Percentiles rank a stretch among this genome's conserved stretches.
Conservation (phyloP, 345 rosid genomes). For the Combretum micranthum region DNA sequence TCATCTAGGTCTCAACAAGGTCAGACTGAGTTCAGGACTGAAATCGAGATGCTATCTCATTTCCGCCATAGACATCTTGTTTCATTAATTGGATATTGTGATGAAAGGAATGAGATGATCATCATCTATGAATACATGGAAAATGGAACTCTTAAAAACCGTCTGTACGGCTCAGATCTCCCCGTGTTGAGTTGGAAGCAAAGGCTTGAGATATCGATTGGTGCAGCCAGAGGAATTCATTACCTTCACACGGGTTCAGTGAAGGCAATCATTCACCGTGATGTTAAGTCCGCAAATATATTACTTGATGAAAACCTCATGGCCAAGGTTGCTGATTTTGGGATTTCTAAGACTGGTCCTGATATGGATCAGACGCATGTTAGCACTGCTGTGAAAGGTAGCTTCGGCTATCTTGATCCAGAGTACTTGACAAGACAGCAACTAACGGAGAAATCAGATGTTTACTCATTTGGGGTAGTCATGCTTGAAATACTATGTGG, state of each 20-base stretch:
- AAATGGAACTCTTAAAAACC: constrained; percentile 14
- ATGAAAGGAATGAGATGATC: constrained; percentile 16
- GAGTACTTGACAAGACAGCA: constrained; percentile 17
- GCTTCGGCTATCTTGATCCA: constrained; percentile 20
- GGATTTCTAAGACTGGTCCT: constrained; percentile 11
- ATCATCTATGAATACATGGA: constrained; percentile 22
- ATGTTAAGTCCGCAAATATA: constrained; percentile 17
- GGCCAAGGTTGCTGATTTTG: constrained; percentile 21
- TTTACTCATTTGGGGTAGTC: constrained; percentile 19
- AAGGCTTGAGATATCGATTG: constrained; percentile 18
- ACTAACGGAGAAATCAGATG: constrained; percentile 18
- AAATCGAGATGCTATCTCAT: constrained; percentile 21
- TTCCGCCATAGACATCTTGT: constrained; percentile 19
- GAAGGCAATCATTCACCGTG: constrained; percentile 20
- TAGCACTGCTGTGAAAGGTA: constrained; percentile 18
- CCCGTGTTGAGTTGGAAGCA: constrained; percentile 14
- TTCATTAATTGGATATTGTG: constrained; percentile 18
- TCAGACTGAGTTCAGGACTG: constrained; percentile 15
- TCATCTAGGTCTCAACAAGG: constrained; percentile 9
- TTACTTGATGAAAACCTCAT: constrained; percentile 13
- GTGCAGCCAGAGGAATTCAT: constrained; percentile 17
- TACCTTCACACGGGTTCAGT: constrained; percentile 21
- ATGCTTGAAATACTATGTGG: constrained; percentile 16
- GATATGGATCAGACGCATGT: constrained; percentile 15
- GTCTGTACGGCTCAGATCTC: constrained; percentile 9